phyloP scores from a whole-genome alignment of 176 grass and related monocot genomes.

The Ampelocalamus luodianensis region DNA sequence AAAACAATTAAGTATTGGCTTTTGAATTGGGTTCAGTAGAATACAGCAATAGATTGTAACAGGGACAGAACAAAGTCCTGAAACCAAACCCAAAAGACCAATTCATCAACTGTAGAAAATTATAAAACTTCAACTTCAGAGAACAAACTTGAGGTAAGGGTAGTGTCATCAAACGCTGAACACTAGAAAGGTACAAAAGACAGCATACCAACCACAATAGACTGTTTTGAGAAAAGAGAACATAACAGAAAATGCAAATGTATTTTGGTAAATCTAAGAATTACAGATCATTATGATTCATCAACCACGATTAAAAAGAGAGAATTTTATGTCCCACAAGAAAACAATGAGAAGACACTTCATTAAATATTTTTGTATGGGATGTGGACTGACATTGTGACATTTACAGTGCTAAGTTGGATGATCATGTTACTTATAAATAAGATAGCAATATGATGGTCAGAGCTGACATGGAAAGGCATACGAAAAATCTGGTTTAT shows the following conservation, averaged over 20 bases:
- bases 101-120: not conserved
- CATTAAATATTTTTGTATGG: not conserved
- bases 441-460: not conserved
- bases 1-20: not conserved
- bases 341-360: constrained; percentile 15
- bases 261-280: not conserved
- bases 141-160: not conserved
- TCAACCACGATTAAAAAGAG: not conserved
- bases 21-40: not conserved
- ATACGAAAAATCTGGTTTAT: not conserved
- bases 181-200: not conserved
- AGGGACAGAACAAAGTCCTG: not conserved
- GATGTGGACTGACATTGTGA: not conserved
- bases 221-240: not conserved
- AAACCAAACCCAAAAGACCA: not conserved
- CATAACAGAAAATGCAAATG: not conserved
- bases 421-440: not conserved
- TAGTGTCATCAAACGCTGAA: not conserved
- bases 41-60: not conserved
- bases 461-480: not conserved
- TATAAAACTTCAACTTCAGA: not conserved
- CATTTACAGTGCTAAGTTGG: not conserved
- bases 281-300: not conserved
- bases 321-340: not conserved
- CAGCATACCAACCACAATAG: not conserved